A percentile compares a stretch with the other conserved stretches of the same genome.
phyloP scores from a whole-genome alignment of 1,284 basidiomycete genomes.

The Austroboletus novae-zelandiae region DNA sequence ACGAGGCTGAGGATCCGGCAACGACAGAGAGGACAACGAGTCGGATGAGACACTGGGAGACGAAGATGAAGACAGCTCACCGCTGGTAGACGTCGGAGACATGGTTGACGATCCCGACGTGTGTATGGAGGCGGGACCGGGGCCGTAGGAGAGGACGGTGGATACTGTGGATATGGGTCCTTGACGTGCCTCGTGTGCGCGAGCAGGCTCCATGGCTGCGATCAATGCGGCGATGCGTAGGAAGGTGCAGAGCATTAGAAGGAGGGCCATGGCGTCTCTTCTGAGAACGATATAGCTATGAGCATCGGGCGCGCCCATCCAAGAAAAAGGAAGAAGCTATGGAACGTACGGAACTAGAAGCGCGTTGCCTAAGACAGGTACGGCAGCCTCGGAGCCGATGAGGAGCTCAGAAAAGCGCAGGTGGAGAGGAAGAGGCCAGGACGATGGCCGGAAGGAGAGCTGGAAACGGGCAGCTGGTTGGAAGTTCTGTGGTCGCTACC shows the following conservation, averaged over 20 bases:
- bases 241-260: slow-evolving; percentile 7
- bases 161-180: slow-evolving; percentile 6
- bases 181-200: slow-evolving; percentile 25
- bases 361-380: not conserved
- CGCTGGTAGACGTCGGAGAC: slow-evolving; percentile 9
- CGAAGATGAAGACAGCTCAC: slow-evolving; percentile 13
- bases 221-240: slow-evolving; percentile 10
- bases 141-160: not conserved
- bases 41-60: slow-evolving; percentile 1
- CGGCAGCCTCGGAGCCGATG: too few species aligned
- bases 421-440: too few species aligned
- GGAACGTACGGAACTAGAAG: not conserved
- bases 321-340: not conserved
- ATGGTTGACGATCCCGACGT: slow-evolving; percentile 7
- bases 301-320: not conserved
- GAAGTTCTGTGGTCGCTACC: too few species aligned
- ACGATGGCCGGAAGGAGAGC: too few species aligned
- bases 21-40: not conserved
- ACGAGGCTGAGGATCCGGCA: slow-evolving; percentile 7
- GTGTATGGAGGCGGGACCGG: slow-evolving; percentile 9
- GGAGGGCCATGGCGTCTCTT: slow-evolving; percentile 12
- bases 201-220: slow-evolving; percentile 15
- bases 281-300: slow-evolving; percentile 1
- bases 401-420: too few species aligned
- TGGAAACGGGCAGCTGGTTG: too few species aligned